Percentiles rank a stretch among this genome's conserved stretches.
phyloP scores from a whole-genome alignment of 257 asterid species.

The Solanum okadae region DNA sequence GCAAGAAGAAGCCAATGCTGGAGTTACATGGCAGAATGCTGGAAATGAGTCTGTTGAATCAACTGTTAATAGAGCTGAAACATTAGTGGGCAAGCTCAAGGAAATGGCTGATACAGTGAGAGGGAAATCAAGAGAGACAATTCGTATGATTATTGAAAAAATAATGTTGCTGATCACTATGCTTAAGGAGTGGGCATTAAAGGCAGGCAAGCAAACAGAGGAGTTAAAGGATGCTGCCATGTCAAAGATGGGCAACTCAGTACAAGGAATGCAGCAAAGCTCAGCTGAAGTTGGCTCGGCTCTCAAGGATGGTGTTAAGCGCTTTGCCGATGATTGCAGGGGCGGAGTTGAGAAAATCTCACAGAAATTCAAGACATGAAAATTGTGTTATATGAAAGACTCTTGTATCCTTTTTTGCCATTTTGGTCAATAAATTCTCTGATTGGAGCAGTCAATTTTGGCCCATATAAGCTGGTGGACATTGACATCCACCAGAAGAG shows the following conservation, averaged over 20 bases:
- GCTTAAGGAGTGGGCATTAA: constrained; percentile 35
- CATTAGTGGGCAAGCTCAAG: constrained; percentile 59
- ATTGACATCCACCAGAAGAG: not conserved
- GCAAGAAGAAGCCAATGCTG: constrained; percentile 71
- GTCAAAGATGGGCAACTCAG: constrained; percentile 30
- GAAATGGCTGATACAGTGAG: constrained; percentile 54
- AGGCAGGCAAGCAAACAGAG: constrained; percentile 20
- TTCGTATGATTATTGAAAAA: constrained; percentile 46
- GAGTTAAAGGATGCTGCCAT: constrained; percentile 44
- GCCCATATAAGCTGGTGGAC: not conserved
- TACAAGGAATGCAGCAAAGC: constrained; percentile 34
- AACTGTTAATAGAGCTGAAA: constrained; percentile 61
- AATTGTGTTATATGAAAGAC: not conserved
- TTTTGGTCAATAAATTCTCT: not conserved
- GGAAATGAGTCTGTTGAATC: constrained; percentile 62
- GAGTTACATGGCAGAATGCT: constrained; percentile 59
- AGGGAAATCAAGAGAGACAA: constrained; percentile 58
- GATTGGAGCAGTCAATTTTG: not conserved
- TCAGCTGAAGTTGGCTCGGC: constrained; percentile 32
- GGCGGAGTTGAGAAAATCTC: constrained; percentile 80
- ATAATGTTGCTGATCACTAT: constrained; percentile 30
- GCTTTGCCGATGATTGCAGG: constrained; percentile 80
- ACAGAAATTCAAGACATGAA: constrained; percentile 81
- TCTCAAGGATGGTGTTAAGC: constrained; percentile 54
- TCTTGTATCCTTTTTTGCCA: not conserved